Percentiles rank a stretch among this genome's conserved stretches.
phyloP scores from a whole-genome alignment of 768 basidiomycete species.

The Amanita subjunquillea region DNA sequence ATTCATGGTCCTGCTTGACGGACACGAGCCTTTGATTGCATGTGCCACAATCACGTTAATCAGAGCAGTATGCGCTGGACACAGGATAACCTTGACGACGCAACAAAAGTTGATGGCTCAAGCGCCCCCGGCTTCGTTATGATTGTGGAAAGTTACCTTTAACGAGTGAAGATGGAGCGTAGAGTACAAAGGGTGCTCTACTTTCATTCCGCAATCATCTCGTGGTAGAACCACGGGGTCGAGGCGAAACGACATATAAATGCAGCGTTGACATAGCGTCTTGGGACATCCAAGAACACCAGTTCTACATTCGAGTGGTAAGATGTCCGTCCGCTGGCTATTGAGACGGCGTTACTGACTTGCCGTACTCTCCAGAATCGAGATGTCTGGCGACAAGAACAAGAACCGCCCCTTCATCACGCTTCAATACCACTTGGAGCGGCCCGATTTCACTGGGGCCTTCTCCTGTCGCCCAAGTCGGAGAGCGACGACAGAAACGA shows the following conservation, averaged over 20 bases:
- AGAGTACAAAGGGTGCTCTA: not conserved
- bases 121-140: not conserved
- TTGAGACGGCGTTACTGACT: not conserved
- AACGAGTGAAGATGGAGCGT: not conserved
- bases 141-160: not conserved
- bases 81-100: too few relatives aligned
- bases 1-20: too few relatives aligned
- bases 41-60: too few relatives aligned
- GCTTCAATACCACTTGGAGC: constrained; percentile 2
- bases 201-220: not conserved
- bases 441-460: constrained; percentile 5
- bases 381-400: constrained; percentile 4
- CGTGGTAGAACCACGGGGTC: not conserved
- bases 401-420: constrained; percentile 7
- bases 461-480: constrained; percentile 5
- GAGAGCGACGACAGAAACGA: not conserved
- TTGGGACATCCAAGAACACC: not conserved
- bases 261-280: not conserved
- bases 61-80: too few relatives aligned
- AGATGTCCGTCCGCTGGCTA: not conserved
- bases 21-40: too few relatives aligned
- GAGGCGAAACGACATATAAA: not conserved
- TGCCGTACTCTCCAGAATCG: not conserved
- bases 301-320: not conserved
- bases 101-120: not conserved